Evolutionary conservation across 1,139 yeast genomes (phyloP), one percentile per base, ranked within the genome.

Genomic region (Pichia sp.): DNA sequence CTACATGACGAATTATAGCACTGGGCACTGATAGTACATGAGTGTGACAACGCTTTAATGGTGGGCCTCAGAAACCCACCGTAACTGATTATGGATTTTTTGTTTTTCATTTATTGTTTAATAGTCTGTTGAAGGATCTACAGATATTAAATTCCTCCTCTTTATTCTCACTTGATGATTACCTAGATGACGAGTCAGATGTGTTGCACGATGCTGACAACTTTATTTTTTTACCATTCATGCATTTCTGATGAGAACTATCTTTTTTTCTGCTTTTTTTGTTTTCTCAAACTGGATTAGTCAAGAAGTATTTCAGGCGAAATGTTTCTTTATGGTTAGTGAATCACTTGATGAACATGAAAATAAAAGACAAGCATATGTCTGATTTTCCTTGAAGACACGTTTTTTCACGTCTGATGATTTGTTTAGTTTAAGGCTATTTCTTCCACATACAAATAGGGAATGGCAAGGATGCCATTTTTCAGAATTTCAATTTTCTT

Each of bases 51-150:
- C 77, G 95, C 95, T 87, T 85, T 69, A 80, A 57, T 55, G 63
- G 90, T 84, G 90, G 96, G 97, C 97, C 93, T 92, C 95, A 95
- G 95, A 93, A 93, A 87, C 98, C 96, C 88, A 82, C 76, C 84
- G 81, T 73, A 72, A 89, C 97, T 82, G 97, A 90, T 78, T 74
- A 44, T 50, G 44, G 49, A 48, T 49, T 47, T 30, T 19, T 19
- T n/a, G 31, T 46, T n/a, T 11, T 34, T 15, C 32, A n/a, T 13
- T 38, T 52, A 19, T 11, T 30, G 13, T 50, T 31, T 41, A 13
- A 11, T 42, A 19, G 19, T 41, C 31, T 41, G 34, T 54, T 51
- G 54, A 55, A 55, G 56, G 59, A 15, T 57, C 52, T 43, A 45
- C 26, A 10, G 19, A 15, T 51, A 19, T 29, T 32, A 36, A 47